Base-by-base conservation (phyloP, 1,139 yeast genomes). In the Saccharomyces hybrid region DNA sequence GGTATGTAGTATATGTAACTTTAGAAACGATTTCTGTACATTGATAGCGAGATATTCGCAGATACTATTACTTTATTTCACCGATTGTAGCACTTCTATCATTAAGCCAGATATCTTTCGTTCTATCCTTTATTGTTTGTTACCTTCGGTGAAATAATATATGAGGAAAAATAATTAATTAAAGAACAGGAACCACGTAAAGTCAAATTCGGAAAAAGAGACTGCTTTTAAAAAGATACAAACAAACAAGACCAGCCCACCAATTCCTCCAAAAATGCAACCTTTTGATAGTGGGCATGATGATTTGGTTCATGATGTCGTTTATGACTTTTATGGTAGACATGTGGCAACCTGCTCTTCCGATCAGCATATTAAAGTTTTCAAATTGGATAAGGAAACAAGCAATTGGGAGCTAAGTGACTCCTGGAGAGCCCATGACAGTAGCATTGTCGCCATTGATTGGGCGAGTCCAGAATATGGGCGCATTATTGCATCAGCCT, bases 381-480 rank as follows among this genome's bases (percentile, higher is more conserved):
- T 89, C 69, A 93, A 86, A 66, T 73, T 85, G 51, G 88, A 83
- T 62, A 70, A 81, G 12, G 68, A 69, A n/a, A 66, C 72, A 9
- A 75, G 75, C 38, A 79, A 82, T 31, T 91, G 97, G 97, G 81
- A 80, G 14, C 72, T 86, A 54, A 83, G 84, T 62, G 97, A 90
- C 70, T 84, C 87, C 59, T 91, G 97, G 95, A 87, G 87, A 63
- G 98, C 98, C 0, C 99, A 93, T 68, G 97, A 93, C 64, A 85
- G 96, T 6, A 83, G 91, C 60, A 80, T 93, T 31, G 86, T 88
- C 49, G 82, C 86, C 61, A 76, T 93, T 4, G 82, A 84, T 53
- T 93, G 97, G 96, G 97, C 98, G 0, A 86, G 88, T 55, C 99
- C 99, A 1, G 95, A 90, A 69, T 90, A 83, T 69, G 95, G 96